Base-by-base conservation (phyloP, 768 basidiomycete species). In the Lyophyllum semitale region DNA sequence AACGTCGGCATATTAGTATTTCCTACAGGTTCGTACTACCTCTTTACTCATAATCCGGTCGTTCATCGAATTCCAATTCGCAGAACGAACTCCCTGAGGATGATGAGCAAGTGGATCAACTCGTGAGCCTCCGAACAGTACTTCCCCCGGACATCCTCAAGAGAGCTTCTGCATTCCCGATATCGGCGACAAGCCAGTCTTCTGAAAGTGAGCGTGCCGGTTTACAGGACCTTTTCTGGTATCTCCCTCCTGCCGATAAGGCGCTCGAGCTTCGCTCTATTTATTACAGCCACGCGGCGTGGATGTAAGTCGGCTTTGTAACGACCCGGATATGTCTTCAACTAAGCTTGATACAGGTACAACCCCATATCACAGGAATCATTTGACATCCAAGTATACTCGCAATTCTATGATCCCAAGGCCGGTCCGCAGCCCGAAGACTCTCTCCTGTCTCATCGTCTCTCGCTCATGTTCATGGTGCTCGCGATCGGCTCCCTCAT, bases 401-500 rank as follows among this genome's bases (percentile, higher is more conserved):
- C 72, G 9, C 73, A 80, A 46, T 85, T 89, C 60, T 89, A 87
- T 66, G 74, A 72, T 23, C 71, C 77, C 22, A 75, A 74, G 48
- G 61, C 67, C 40, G 70, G 66, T 0, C 75, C 79, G 9, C 73
- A 77, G 3, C 63, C 75, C 29, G 83, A 83, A 59, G 82, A 85
- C 48, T 74, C 81, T 0, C 68, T 81, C 27, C 59, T 79, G 40
- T 77, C 78, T n/a, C 88, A 86, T 67, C 81, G 82, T 5, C 80
- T 88, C 32, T 79, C 84, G 1, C 73, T 87, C 47, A 68, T 85
- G 71, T 88, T 84, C 63, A 85, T 88, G 72, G 73, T 88, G 18
- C 76, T 89, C 8, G 83, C 86, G 0, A 83, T 88, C 57, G 87
- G 86, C 3, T 79, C 78, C 11, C 74, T 88, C 46, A 83, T 87